Evolutionary conservation across 768 basidiomycete species (phyloP), one percentile per base, ranked within the genome.

Genomic region (Trichaptum fuscoviolaceum): DNA sequence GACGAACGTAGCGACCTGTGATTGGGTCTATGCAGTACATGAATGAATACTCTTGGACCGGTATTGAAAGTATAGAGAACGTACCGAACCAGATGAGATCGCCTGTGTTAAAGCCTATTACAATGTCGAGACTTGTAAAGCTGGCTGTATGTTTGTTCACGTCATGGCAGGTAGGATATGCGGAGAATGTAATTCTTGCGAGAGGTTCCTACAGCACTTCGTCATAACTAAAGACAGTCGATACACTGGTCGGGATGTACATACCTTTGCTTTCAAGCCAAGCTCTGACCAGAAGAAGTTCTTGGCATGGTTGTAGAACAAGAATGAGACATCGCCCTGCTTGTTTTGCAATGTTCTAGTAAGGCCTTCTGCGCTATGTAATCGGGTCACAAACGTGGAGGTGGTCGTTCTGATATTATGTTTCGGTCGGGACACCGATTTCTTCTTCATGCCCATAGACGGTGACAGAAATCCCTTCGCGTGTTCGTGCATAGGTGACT

Each of bases 71-170:
- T 20, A 23, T 30, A n/a, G 18, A 12, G 34, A n/a, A 72, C 84
- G 69, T 69, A 92, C 96, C 96, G 65, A 99, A 82, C 97, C 97
- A 99, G 62, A 99, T 78, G 42, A 99, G 80, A 78, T 99, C 97
- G n/a, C 97, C 97, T 0, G 95, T 92, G 68, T 81, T 84, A 74
- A 97, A 98, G 6, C 96, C 97, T 71, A 98, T 90, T 67, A 98
- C 84, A 7, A 97, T 82, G 71, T 98, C 96, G 35, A 98, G 77
- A 58, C 87, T 86, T 57, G 94, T 89, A 12, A 89, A 78, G 2
- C 87, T 89, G 7, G 92, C 87, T 1, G 96, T 97, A 1, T 85
- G 76, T 6, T 81, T 75, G 70, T 97, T 96, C 34, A 96, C 87
- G 72, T 94, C 90, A 75, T 96, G 93, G 74, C 95, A 96, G 1